Percentiles rank a stretch among this genome's conserved stretches.
phyloP scores from a whole-genome alignment of 1,284 basidiomycete species.

The Ganoderma leucocontextum region DNA sequence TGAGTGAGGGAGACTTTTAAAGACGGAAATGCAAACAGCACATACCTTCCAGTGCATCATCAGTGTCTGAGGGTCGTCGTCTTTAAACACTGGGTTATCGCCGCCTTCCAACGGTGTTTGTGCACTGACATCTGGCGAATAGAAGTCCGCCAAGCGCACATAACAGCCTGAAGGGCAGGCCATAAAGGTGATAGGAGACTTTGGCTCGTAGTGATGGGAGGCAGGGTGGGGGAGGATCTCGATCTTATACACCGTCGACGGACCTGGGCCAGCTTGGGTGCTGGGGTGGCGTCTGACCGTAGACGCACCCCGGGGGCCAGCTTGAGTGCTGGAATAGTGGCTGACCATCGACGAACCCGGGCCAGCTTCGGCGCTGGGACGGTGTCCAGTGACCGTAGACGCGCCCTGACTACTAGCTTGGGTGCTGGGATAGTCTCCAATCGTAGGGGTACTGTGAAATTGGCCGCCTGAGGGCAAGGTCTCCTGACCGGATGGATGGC shows the following conservation, averaged over 20 bases:
- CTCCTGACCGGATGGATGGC: background rate
- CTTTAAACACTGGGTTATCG: conserved; percentile 25
- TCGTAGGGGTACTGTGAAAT: background rate
- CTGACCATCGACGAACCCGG: too few species aligned
- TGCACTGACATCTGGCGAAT: background rate
- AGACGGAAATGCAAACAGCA: background rate
- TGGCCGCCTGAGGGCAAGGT: background rate
- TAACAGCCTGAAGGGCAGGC: conserved; percentile 18
- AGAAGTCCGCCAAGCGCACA: conserved; percentile 19
- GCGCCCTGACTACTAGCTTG: too few species aligned
- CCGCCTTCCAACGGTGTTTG: conserved; percentile 7
- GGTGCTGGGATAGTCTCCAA: background rate
- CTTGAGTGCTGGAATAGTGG: too few species aligned
- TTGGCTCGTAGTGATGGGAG: conserved; percentile 15
- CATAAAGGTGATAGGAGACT: conserved; percentile 21
- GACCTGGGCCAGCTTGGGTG: too few species aligned
- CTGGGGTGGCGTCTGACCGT: too few species aligned
- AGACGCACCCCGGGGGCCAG: too few species aligned
- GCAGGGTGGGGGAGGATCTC: too few species aligned
- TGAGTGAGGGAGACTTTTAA: background rate
- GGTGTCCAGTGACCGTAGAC: too few species aligned
- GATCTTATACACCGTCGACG: too few species aligned
- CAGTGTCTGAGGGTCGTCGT: conserved; percentile 27
- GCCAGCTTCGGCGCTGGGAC: too few species aligned
- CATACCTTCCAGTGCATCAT: conserved; percentile 27